These are phyloP conservation scores for Cytospora chrysosperma DNA, from an alignment of 2,329 filamentous ascomycete species.

Conservation along the genomic window DNA sequence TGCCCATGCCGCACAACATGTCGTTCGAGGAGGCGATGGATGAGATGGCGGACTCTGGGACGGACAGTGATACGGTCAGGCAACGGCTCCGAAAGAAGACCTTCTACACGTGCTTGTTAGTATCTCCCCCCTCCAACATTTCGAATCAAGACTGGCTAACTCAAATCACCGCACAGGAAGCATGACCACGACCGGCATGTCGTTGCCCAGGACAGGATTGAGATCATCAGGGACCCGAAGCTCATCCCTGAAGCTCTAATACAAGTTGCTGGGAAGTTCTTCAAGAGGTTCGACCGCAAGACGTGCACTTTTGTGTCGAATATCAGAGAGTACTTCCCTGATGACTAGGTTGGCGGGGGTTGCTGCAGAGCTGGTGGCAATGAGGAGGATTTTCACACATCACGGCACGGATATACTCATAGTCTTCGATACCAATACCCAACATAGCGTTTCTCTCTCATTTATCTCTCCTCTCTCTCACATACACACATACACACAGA, in stretches of 20 bases:
- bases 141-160: constrained; percentile 21
- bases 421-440: background rate
- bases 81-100: constrained; percentile 62
- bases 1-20: constrained; percentile 31
- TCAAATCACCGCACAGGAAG: constrained; percentile 36
- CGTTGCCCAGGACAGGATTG: constrained; percentile 74
- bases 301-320: constrained; percentile 79
- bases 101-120: constrained; percentile 87
- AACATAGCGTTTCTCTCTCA: background rate
- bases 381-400: background rate
- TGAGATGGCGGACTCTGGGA: constrained; percentile 54
- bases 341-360: constrained; percentile 57
- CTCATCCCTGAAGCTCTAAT: constrained; percentile 59
- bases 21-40: constrained; percentile 30
- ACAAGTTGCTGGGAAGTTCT: constrained; percentile 75
- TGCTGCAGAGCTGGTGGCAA: background rate
- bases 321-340: constrained; percentile 74
- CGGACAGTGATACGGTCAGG: constrained; percentile 55
- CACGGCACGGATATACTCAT: background rate
- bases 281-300: constrained; percentile 76
- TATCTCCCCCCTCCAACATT: constrained; percentile 28
- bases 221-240: constrained; percentile 51
- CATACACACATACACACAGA: too few relatives aligned
- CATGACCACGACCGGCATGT: constrained; percentile 72
- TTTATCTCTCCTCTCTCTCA: background rate